Evolutionary conservation across 306 rosid genomes (phyloP).

Genomic region (Delonix regia): DNA sequence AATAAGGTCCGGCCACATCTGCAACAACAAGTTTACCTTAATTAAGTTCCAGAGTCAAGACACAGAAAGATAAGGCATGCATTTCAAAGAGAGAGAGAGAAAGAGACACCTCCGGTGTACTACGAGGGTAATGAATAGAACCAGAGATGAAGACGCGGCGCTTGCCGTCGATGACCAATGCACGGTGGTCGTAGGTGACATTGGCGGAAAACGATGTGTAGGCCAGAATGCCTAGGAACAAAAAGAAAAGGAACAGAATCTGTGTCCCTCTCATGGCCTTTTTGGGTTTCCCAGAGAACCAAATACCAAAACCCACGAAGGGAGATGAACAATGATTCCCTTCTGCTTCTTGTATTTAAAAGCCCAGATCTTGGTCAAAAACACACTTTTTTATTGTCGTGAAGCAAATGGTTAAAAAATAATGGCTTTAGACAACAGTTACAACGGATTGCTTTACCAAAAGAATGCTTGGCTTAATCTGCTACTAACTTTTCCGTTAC

Average conservation of each 20-base stretch:
- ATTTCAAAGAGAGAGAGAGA: constrained; percentile 5
- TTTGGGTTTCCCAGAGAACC: not conserved
- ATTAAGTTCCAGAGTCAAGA: constrained; percentile 24
- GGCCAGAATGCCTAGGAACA: constrained; percentile 49
- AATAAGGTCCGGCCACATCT: constrained; percentile 99
- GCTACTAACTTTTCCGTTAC: not conserved
- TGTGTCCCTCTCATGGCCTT: constrained; percentile 50
- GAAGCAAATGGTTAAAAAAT: constrained; percentile 9
- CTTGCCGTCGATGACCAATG: constrained; percentile 80
- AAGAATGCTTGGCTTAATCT: constrained; percentile 36
- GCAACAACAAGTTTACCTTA: constrained; percentile 29
- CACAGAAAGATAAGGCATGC: not conserved
- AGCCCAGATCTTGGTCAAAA: not conserved
- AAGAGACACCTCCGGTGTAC: constrained; percentile 74
- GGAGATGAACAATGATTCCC: constrained; percentile 14
- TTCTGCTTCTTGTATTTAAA: constrained; percentile 24
- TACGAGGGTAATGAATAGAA: constrained; percentile 96
- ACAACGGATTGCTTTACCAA: constrained; percentile 30
- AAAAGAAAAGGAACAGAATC: constrained; percentile 36
- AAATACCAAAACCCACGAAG: constrained; percentile 6
- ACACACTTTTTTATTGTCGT: constrained; percentile 11
- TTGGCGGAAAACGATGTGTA: constrained; percentile 50
- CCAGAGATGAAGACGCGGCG: constrained; percentile 81
- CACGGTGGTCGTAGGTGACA: constrained; percentile 85
- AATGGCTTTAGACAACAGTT: not conserved